Evolutionary conservation across 2,329 filamentous ascomycete genomes (phyloP).

Genomic region (Pyricularia sp.): DNA sequence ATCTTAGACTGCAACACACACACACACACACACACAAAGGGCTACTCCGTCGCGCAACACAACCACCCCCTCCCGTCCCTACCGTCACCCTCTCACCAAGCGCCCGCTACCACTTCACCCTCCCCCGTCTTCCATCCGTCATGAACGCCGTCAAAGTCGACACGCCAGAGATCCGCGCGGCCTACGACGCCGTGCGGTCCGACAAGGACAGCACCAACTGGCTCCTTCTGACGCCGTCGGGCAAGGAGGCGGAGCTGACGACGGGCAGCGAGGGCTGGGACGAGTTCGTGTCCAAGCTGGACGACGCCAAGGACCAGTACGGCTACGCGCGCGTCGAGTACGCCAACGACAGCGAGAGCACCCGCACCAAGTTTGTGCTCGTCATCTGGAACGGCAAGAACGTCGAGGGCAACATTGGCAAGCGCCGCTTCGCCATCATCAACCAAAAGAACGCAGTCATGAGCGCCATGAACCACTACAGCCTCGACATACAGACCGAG

Average conservation of each 20-base stretch:
- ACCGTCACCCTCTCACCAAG: background rate
- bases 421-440: conserved; percentile 56
- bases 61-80: background rate
- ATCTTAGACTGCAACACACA: background rate
- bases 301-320: conserved; percentile 50
- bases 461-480: conserved; percentile 49
- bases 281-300: conserved; percentile 43
- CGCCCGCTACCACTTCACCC: background rate
- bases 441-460: conserved; percentile 56
- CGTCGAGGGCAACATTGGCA: conserved; percentile 56
- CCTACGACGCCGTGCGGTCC: conserved; percentile 53
- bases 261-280: conserved; percentile 48
- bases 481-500: conserved; percentile 51
- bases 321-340: conserved; percentile 54
- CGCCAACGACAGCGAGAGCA: conserved; percentile 58
- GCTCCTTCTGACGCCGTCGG: conserved; percentile 47
- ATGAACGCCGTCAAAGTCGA: conserved; percentile 34
- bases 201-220: conserved; percentile 55
- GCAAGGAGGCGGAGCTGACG: conserved; percentile 40
- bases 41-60: background rate
- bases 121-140: background rate
- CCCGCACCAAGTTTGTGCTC: conserved; percentile 54
- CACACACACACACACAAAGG: background rate
- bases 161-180: conserved; percentile 44
- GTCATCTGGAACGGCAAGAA: conserved; percentile 55